Conservation (phyloP, 345 rosid species). For the Mercurialis annua region DNA sequence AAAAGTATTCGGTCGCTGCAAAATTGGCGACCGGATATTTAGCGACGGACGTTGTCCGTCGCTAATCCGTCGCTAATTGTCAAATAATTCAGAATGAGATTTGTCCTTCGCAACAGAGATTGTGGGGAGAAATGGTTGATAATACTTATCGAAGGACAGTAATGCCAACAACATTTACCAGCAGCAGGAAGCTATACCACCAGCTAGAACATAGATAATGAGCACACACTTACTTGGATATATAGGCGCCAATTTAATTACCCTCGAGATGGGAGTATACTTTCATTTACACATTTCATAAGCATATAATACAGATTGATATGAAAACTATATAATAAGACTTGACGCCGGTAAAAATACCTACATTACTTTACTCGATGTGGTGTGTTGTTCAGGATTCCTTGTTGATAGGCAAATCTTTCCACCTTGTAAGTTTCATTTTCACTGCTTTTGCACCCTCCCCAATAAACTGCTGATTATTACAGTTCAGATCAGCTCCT, state of each 20-base stretch:
- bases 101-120: too few relatives aligned
- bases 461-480: constrained; percentile 18
- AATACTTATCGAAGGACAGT: too few relatives aligned
- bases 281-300: constrained; percentile 21
- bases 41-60: too few relatives aligned
- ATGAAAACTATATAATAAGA: constrained; percentile 16
- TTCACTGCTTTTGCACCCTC: constrained; percentile 29
- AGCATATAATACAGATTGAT: constrained; percentile 20
- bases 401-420: constrained; percentile 21
- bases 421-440: constrained; percentile 27
- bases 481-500: constrained; percentile 26
- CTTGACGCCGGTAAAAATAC: constrained; percentile 16
- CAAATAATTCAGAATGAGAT: not conserved
- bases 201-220: not conserved
- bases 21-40: too few relatives aligned
- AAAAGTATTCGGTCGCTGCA: too few relatives aligned
- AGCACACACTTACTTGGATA: not conserved
- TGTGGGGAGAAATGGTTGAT: too few relatives aligned
- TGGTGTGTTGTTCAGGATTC: constrained; percentile 16
- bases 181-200: not conserved
- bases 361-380: constrained; percentile 17
- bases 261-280: constrained; percentile 17
- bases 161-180: too few relatives aligned
- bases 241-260: constrained; percentile 6
- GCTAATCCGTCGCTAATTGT: too few relatives aligned